phyloP scores from a whole-genome alignment of 2,329 filamentous ascomycete species.

The Drechslera avenae region DNA sequence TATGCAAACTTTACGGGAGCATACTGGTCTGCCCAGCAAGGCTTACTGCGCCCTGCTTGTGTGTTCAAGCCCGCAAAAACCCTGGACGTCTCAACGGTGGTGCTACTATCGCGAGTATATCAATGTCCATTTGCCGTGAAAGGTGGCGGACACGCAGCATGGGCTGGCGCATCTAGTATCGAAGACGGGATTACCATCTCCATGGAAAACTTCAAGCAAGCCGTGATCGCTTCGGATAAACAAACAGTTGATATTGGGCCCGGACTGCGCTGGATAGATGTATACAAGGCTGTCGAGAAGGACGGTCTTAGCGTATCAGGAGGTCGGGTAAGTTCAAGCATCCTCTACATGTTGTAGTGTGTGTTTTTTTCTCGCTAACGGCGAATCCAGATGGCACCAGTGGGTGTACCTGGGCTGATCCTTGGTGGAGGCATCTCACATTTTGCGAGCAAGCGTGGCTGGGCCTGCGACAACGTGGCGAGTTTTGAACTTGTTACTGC shows the following conservation, averaged over 20 bases:
- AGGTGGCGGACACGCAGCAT: constrained; percentile 51
- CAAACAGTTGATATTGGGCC: constrained; percentile 30
- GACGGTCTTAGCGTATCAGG: constrained; percentile 31
- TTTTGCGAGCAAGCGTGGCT: constrained; percentile 29
- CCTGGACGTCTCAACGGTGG: constrained; percentile 16
- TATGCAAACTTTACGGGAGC: constrained; percentile 12
- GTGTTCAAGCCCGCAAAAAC: constrained; percentile 24
- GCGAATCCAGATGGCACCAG: constrained; percentile 11
- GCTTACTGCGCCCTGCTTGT: constrained; percentile 24
- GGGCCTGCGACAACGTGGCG: constrained; percentile 37
- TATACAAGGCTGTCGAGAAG: constrained; percentile 35
- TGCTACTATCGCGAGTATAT: constrained; percentile 19
- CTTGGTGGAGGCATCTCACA: constrained; percentile 35
- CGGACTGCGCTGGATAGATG: constrained; percentile 36
- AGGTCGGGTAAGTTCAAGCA: constrained; percentile 18
- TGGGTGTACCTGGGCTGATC: constrained; percentile 37
- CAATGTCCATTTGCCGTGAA: constrained; percentile 50
- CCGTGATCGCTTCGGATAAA: constrained; percentile 30
- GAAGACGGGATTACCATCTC: constrained; percentile 52
- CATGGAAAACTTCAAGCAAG: constrained; percentile 39
- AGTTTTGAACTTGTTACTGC: constrained; percentile 25
- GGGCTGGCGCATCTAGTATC: constrained; percentile 49
- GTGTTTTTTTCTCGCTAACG: neutral
- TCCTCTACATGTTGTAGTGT: neutral
- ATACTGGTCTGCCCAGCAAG: constrained; percentile 37